These are phyloP conservation scores for Protomyces inundatus DNA, from an alignment of 1,139 yeast species.

Conservation along the genomic window DNA sequence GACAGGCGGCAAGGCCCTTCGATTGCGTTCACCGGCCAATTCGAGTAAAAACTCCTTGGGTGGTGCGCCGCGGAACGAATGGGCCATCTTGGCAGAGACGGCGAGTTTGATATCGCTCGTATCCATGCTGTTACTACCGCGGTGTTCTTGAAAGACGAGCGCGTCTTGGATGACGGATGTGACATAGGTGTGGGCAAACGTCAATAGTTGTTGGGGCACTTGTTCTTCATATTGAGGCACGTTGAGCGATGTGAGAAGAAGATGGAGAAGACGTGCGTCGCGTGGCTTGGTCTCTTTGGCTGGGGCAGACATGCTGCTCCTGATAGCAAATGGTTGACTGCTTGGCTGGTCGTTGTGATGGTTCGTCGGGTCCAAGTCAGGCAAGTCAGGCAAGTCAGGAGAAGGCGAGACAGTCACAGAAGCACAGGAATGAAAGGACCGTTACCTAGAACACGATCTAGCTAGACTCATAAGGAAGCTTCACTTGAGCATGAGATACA, in stretches of 20 bases:
- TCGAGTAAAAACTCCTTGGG: slow-evolving; percentile 87
- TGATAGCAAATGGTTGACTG: too few species aligned
- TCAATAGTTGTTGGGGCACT: slow-evolving; percentile 92
- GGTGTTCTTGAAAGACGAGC: slow-evolving; percentile 4
- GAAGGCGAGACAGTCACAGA: not conserved
- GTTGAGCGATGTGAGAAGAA: slow-evolving; percentile 89
- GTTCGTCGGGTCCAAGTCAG: too few species aligned
- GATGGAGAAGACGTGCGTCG: slow-evolving; percentile 83
- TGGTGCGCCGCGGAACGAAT: slow-evolving; percentile 93
- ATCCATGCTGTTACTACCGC: not conserved
- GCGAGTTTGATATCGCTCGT: slow-evolving; percentile 87
- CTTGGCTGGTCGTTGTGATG: too few species aligned
- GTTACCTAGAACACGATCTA: not conserved
- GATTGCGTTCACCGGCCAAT: slow-evolving; percentile 85
- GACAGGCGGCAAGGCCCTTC: slow-evolving; percentile 84
- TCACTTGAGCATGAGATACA: slow-evolving; percentile 49
- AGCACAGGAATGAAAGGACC: not conserved
- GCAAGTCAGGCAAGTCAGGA: too few species aligned
- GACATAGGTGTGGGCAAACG: slow-evolving; percentile 63
- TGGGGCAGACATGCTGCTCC: slow-evolving; percentile 1
- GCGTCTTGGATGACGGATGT: slow-evolving; percentile 11
- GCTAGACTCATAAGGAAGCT: not conserved
- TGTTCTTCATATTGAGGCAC: slow-evolving; percentile 90
- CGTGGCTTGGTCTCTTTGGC: slow-evolving; percentile 49
- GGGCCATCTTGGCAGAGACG: slow-evolving; percentile 85